A percentile compares a stretch with the other conserved stretches of the same genome.
Conservation (phyloP, 2,329 filamentous ascomycete genomes). For the Penicillium nordicum region DNA sequence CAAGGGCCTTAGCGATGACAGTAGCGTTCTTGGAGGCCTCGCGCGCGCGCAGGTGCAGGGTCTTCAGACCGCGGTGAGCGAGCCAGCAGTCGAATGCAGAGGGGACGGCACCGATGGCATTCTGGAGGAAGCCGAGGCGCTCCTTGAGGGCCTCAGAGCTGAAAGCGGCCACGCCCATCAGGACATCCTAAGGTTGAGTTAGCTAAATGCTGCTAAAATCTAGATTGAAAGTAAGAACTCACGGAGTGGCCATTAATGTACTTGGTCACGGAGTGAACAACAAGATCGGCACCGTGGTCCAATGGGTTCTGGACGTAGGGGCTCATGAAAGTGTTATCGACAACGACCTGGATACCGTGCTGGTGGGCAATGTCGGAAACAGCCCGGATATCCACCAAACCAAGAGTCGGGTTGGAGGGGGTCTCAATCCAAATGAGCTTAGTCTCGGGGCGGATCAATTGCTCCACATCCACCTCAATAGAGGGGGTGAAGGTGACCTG, state of each 20-base stretch:
- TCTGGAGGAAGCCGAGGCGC: slow-evolving; percentile 86
- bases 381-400: slow-evolving; percentile 86
- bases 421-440: slow-evolving; percentile 97
- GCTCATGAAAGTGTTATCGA: slow-evolving; percentile 97
- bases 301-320: slow-evolving; percentile 97
- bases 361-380: slow-evolving; percentile 79
- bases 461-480: slow-evolving; percentile 82
- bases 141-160: slow-evolving; percentile 77
- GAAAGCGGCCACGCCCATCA: slow-evolving; percentile 96
- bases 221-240: slow-evolving; percentile 16
- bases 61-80: slow-evolving; percentile 94
- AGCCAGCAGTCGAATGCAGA: slow-evolving; percentile 98
- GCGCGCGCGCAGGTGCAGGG: slow-evolving; percentile 84
- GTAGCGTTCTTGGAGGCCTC: slow-evolving; percentile 81
- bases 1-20: slow-evolving; percentile 70
- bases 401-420: slow-evolving; percentile 90
- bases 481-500: slow-evolving; percentile 89
- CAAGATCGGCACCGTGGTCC: slow-evolving; percentile 91
- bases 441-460: slow-evolving; percentile 82
- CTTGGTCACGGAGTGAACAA: slow-evolving; percentile 96
- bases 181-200: slow-evolving; percentile 62
- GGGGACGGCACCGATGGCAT: slow-evolving; percentile 93
- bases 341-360: slow-evolving; percentile 90
- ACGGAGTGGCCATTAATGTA: slow-evolving; percentile 94
- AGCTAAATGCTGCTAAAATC: background rate